Evolutionary conservation across 345 rosid genomes (phyloP).

Genomic region (Bretschneidera sinensis): DNA sequence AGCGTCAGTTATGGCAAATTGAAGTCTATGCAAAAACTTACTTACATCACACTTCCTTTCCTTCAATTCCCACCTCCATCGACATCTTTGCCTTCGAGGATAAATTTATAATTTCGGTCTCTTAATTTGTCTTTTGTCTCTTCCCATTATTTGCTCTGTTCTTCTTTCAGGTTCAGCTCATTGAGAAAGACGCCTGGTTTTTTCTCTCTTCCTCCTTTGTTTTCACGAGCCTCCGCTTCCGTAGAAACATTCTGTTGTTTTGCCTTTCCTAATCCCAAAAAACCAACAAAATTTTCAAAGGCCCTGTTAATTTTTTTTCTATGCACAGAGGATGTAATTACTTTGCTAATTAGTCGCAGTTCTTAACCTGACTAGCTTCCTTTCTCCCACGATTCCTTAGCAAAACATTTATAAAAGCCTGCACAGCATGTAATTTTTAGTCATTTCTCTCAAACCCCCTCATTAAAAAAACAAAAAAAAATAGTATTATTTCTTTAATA

Average conservation of each 20-base stretch:
- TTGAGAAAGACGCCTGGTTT: no score
- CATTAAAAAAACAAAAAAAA: conserved; percentile 16
- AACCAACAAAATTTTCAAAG: conserved; percentile 4
- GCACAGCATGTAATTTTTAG: conserved; percentile 50
- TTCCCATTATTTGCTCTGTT: neutral
- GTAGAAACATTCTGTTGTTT: conserved; percentile 30
- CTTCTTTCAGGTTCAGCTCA: conserved; percentile 20
- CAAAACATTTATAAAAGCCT: conserved; percentile 45
- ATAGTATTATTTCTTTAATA: neutral
- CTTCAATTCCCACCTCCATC: neutral
- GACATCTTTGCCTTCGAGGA: neutral
- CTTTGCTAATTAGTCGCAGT: neutral
- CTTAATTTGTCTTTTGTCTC: neutral
- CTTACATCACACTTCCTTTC: neutral
- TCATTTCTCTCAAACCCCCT: neutral
- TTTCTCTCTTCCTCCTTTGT: no score
- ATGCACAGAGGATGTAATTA: conserved; percentile 10
- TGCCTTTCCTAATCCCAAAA: neutral
- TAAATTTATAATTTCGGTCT: neutral
- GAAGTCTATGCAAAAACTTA: conserved; percentile 5
- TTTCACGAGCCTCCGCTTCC: conserved; percentile 18
- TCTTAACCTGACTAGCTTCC: conserved; percentile 30
- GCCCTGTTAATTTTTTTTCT: no score
- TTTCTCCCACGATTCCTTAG: conserved; percentile 34
- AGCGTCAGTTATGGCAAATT: no score